Evolutionary conservation across 345 rosid species (phyloP).

Genomic region (Populus ilicifolia): DNA sequence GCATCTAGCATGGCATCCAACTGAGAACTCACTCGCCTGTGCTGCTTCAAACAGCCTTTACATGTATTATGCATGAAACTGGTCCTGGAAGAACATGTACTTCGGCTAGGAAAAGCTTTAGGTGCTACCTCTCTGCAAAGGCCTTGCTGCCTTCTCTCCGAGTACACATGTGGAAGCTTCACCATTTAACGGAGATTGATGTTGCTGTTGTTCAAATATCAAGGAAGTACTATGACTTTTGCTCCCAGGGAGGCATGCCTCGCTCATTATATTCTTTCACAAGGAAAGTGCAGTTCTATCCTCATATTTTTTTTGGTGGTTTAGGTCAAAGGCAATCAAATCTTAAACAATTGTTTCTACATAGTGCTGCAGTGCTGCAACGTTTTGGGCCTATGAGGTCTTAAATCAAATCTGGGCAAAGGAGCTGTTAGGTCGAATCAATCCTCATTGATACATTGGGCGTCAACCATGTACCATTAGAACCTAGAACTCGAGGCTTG

Average conservation of each 20-base stretch:
- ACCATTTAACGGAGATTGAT: neutral
- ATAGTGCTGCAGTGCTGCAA: constrained; percentile 15
- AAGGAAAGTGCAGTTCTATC: constrained; percentile 31
- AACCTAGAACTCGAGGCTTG: constrained; percentile 18
- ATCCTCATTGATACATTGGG: constrained; percentile 29
- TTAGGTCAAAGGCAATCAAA: constrained; percentile 21
- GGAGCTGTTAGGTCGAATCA: constrained; percentile 23
- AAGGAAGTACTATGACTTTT: constrained; percentile 12
- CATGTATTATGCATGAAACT: constrained; percentile 51
- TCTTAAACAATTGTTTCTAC: constrained; percentile 4
- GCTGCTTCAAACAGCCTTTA: constrained; percentile 64
- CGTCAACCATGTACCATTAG: constrained; percentile 25
- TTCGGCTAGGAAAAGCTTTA: constrained; percentile 9
- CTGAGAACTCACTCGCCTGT: constrained; percentile 48
- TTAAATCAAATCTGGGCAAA: constrained; percentile 1
- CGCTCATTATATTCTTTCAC: constrained; percentile 37
- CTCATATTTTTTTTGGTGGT: constrained; percentile 9
- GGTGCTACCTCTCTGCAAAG: constrained; percentile 8
- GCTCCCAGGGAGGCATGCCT: constrained; percentile 24
- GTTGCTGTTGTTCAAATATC: constrained; percentile 14
- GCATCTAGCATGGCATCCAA: constrained; percentile 63
- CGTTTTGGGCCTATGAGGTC: constrained; percentile 9
- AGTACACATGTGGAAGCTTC: constrained; percentile 12
- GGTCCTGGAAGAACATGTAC: constrained; percentile 14
- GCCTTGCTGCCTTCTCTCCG: constrained; percentile 16